Conservation (phyloP, 192 early-diverging fungal species). For the Backusella circina region DNA sequence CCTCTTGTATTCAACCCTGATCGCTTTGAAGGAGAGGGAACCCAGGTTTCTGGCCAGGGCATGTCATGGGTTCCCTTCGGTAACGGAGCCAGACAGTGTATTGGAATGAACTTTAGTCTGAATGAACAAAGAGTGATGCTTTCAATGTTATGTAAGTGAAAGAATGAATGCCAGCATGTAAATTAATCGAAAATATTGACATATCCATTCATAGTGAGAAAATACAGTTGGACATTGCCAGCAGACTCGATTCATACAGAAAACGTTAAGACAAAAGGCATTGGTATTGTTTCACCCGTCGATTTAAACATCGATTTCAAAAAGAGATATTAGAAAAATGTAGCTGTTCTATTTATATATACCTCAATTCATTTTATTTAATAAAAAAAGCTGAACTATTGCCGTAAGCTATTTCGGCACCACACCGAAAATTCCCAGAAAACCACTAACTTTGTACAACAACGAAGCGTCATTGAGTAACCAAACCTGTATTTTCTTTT, state of each 20-base stretch:
- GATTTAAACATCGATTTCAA: constrained; percentile 5
- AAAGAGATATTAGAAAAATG: constrained; percentile 11
- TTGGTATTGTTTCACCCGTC: constrained; percentile 9
- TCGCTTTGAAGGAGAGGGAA: constrained; percentile 35
- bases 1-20: constrained; percentile 47
- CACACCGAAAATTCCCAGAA: not conserved
- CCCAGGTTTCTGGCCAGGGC: not conserved
- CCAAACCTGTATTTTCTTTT: not conserved
- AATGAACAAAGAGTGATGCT: constrained; percentile 54
- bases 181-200: not conserved
- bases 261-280: not conserved
- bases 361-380: not conserved
- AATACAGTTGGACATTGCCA: constrained; percentile 21
- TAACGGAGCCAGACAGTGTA: constrained; percentile 54
- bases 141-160: constrained; percentile 38
- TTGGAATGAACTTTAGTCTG: constrained; percentile 62
- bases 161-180: not conserved
- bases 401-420: not conserved
- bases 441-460: not conserved
- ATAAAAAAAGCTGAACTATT: not conserved
- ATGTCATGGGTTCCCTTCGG: constrained; percentile 54
- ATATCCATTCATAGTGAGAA: constrained; percentile 11
- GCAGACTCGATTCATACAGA: constrained; percentile 18
- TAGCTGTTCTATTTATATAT: not conserved
- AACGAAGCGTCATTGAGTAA: not conserved